Conservation (phyloP, 345 rosid species). For the Aquilaria malaccensis region DNA sequence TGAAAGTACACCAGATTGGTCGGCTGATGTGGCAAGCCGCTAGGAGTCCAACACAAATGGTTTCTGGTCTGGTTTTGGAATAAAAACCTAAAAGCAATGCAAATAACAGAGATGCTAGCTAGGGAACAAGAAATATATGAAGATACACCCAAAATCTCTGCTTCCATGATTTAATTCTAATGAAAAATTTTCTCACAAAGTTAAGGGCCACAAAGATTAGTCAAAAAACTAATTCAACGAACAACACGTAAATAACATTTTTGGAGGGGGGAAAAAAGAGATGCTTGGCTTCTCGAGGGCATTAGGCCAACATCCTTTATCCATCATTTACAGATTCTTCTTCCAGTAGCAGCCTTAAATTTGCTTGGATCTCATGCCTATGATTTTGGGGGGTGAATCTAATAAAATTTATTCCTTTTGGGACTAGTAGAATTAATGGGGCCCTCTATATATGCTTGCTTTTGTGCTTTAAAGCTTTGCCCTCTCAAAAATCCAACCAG, state of each 20-base stretch:
- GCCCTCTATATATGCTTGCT: constrained; percentile 35
- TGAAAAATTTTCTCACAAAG: no score
- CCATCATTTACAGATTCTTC: constrained; percentile 76
- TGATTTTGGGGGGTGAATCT: constrained; percentile 48
- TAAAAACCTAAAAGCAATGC: constrained; percentile 38
- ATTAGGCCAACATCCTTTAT: constrained; percentile 44
- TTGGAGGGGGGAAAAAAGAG: constrained; percentile 37
- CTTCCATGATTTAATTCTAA: no score
- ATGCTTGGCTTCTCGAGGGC: constrained; percentile 75
- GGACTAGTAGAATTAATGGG: constrained; percentile 28
- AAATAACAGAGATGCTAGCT: constrained; percentile 30
- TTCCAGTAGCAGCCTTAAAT: constrained; percentile 53
- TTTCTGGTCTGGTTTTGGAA: constrained; percentile 17
- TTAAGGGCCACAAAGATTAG: no score
- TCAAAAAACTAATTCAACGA: no score
- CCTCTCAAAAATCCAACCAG: constrained; percentile 35
- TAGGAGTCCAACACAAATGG: constrained; percentile 20
- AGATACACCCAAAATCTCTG: no score
- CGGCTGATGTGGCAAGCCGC: constrained; percentile 32
- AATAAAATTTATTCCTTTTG: constrained; percentile 23
- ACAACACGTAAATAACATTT: no score
- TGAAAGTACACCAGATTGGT: constrained; percentile 27
- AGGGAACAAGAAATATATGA: constrained; percentile 15
- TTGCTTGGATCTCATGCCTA: constrained; percentile 51
- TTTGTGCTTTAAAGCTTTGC: constrained; percentile 42